Conservation (phyloP, 805 yeast species). For the Ogataea saltuana region DNA sequence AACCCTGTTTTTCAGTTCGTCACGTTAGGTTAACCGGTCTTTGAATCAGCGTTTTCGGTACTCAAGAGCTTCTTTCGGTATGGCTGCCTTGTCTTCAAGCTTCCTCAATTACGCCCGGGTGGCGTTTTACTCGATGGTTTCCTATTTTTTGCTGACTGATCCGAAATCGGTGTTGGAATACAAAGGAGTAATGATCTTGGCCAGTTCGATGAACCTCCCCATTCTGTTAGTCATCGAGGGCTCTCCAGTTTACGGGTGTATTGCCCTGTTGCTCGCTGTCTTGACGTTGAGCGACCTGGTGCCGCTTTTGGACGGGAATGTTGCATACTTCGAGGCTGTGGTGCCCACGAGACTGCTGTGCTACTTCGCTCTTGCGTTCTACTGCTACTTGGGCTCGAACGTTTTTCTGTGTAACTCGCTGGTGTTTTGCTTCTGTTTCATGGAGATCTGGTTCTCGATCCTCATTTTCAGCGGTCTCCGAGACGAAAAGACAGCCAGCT, state of each 20-base stretch:
- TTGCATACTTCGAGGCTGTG: constrained; percentile 54
- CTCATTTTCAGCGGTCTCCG: constrained; percentile 60
- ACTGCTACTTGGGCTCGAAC: constrained; percentile 47
- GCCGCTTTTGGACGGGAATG: constrained; percentile 51
- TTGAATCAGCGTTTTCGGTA: too few species aligned
- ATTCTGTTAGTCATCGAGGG: constrained; percentile 33
- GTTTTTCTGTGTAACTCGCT: constrained; percentile 59
- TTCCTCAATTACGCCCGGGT: constrained; percentile 25
- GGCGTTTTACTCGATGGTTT: constrained; percentile 20
- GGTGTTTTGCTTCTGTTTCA: constrained; percentile 57
- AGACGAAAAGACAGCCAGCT: constrained; percentile 58
- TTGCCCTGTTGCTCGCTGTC: constrained; percentile 47
- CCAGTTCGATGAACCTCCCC: constrained; percentile 37
- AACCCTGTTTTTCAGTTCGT: too few species aligned
- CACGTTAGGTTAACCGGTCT: too few species aligned
- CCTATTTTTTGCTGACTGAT: constrained; percentile 26
- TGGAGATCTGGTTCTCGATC: constrained; percentile 72
- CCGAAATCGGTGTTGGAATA: constrained; percentile 34
- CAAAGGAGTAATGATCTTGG: constrained; percentile 30
- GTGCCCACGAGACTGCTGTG: constrained; percentile 57
- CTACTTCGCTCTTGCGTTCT: constrained; percentile 51
- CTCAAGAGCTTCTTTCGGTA: constrained; percentile 6
- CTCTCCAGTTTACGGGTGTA: constrained; percentile 44
- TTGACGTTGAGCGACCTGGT: constrained; percentile 55
- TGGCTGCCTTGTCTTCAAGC: constrained; percentile 35